These are phyloP conservation scores for Linnemannia zychae DNA, from an alignment of 192 early-diverging fungal species.

Conservation along the genomic window DNA sequence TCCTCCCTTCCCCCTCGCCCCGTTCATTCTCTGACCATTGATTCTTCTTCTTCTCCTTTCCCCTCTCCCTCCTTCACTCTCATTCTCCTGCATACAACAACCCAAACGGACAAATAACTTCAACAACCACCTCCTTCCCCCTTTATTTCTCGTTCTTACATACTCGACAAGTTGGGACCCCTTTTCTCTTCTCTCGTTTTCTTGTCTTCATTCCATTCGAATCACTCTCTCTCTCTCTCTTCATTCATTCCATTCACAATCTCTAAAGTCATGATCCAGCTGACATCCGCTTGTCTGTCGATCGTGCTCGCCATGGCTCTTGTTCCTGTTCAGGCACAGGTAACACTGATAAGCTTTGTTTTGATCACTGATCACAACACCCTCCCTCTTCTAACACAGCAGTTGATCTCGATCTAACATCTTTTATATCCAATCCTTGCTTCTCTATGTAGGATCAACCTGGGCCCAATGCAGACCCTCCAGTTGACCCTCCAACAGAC, in stretches of 20 bases:
- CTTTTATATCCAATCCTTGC: not conserved
- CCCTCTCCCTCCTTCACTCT: not conserved
- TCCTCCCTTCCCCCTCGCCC: not conserved
- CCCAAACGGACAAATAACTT: not conserved
- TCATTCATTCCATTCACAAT: not conserved
- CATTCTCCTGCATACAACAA: not conserved
- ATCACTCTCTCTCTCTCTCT: not conserved
- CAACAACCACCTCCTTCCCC: not conserved
- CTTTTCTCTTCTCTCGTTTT: not conserved
- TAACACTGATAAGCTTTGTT: slow-evolving; percentile 4
- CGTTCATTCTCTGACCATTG: not conserved
- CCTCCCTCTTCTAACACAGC: not conserved
- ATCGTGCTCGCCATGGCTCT: slow-evolving; percentile 11
- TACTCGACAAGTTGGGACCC: not conserved
- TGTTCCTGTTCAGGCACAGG: not conserved
- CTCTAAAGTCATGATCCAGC: not conserved
- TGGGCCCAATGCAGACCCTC: too few species aligned
- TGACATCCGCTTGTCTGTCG: slow-evolving; percentile 5
- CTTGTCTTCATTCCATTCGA: not conserved
- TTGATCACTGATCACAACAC: not conserved
- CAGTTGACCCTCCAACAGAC: not conserved
- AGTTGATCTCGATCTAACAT: not conserved
- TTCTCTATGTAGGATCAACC: not conserved
- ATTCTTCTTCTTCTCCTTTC: not conserved
- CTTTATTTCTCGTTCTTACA: not conserved